Evolutionary conservation across 179 eudicot species (phyloP).

Genomic region (Corrigiola litoralis): DNA sequence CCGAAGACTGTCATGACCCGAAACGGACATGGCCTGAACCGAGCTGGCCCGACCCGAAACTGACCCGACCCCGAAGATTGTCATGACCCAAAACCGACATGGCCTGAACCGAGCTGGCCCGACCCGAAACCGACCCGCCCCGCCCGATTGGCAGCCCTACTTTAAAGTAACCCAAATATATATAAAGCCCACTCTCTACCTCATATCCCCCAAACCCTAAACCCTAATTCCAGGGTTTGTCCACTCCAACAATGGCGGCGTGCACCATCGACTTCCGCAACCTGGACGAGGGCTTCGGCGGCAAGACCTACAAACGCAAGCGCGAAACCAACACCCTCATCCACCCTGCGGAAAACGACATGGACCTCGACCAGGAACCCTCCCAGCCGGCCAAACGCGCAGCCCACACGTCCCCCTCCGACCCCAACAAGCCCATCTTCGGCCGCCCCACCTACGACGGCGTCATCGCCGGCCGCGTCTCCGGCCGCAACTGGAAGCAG

Average conservation of each 20-base stretch:
- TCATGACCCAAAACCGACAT: too few relatives aligned
- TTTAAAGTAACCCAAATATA: too few relatives aligned
- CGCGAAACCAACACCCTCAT: slow-evolving; percentile 24
- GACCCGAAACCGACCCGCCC: too few relatives aligned
- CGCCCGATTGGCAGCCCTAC: too few relatives aligned
- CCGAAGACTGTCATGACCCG: too few relatives aligned
- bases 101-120: too few relatives aligned
- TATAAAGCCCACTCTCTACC: too few relatives aligned
- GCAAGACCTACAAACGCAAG: slow-evolving; percentile 88
- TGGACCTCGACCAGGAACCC: slow-evolving; percentile 25
- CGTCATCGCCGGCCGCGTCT: slow-evolving; percentile 79
- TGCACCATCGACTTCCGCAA: slow-evolving; percentile 76
- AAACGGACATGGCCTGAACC: too few relatives aligned
- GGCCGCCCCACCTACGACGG: slow-evolving; percentile 85
- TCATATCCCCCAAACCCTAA: too few relatives aligned
- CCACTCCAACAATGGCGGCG: slow-evolving; percentile 51
- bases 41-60: too few relatives aligned
- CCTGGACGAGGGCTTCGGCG: slow-evolving; percentile 92
- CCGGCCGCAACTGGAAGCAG: slow-evolving; percentile 84
- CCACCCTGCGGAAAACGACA: slow-evolving; percentile 57
- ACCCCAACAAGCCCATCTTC: slow-evolving; percentile 61
- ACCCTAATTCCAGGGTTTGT: too few relatives aligned
- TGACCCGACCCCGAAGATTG: too few relatives aligned
- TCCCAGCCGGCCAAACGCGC: slow-evolving; percentile 65
- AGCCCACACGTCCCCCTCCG: slow-evolving; percentile 51